These are phyloP conservation scores for Bauhinia variegata DNA, from an alignment of 306 rosid species.

Conservation along the genomic window DNA sequence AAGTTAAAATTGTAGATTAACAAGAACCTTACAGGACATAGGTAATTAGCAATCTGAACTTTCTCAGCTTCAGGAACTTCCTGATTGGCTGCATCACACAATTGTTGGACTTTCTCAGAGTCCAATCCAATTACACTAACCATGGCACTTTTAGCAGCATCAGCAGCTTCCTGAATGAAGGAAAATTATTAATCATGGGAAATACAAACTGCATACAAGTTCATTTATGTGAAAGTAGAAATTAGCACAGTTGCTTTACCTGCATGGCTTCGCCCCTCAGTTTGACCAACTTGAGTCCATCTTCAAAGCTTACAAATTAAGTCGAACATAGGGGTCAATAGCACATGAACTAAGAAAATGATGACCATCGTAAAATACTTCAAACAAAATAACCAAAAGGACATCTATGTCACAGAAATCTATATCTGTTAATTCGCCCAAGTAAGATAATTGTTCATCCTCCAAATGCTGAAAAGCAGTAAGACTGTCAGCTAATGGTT, in stretches of 20 bases:
- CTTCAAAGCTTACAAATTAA: conserved; percentile 82
- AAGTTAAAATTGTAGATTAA: conserved; percentile 21
- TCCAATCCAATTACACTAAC: conserved; percentile 92
- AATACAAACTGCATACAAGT: conserved; percentile 6
- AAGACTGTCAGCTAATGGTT: conserved; percentile 5
- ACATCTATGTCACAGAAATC: conserved; percentile 13
- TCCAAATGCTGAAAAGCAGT: neutral
- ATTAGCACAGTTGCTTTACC: conserved; percentile 53
- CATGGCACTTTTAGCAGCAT: conserved; percentile 89
- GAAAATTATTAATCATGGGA: conserved; percentile 14
- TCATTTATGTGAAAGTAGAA: conserved; percentile 21
- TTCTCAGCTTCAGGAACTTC: conserved; percentile 80
- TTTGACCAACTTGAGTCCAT: conserved; percentile 96
- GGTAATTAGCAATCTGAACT: conserved; percentile 96
- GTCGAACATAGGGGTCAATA: conserved; percentile 35
- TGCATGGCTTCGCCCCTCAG: conserved; percentile 99
- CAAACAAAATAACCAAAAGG: conserved; percentile 24
- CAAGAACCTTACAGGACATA: conserved; percentile 77
- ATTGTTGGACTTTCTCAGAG: conserved; percentile 84
- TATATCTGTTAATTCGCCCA: conserved; percentile 7
- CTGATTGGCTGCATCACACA: conserved; percentile 92
- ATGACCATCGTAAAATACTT: conserved; percentile 8
- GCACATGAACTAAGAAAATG: conserved; percentile 21
- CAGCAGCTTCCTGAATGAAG: conserved; percentile 76
- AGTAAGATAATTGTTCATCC: conserved; percentile 5